Evolutionary conservation across 2,329 filamentous ascomycete genomes (phyloP).

Genomic region (Teratosphaeria epicoccoides): DNA sequence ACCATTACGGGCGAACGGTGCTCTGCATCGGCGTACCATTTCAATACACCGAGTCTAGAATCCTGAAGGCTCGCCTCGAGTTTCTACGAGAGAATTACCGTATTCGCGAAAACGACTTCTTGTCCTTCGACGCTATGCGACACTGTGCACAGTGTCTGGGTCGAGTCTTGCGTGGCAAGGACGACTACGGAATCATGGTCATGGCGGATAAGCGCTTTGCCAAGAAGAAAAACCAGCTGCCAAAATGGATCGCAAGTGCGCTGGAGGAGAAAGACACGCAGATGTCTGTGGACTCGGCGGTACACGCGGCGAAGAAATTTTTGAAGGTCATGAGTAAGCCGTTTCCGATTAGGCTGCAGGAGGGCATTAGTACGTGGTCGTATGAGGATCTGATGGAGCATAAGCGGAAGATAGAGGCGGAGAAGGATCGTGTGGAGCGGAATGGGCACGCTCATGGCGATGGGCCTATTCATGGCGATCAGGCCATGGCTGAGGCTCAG

Average conservation of each 20-base stretch:
- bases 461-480: constrained; percentile 20
- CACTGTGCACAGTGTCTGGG: constrained; percentile 94
- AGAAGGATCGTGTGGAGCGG: constrained; percentile 54
- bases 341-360: constrained; percentile 70
- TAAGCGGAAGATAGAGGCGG: constrained; percentile 63
- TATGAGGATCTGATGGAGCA: constrained; percentile 65
- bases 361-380: constrained; percentile 90
- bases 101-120: constrained; percentile 92
- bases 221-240: constrained; percentile 80
- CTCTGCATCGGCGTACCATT: constrained; percentile 95
- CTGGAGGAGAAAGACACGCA: constrained; percentile 78
- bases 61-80: constrained; percentile 87
- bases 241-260: constrained; percentile 92
- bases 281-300: constrained; percentile 89
- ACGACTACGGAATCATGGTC: constrained; percentile 99
- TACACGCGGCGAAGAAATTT: constrained; percentile 80
- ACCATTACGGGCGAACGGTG: constrained; percentile 93
- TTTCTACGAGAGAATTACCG: constrained; percentile 96
- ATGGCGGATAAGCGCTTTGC: constrained; percentile 87
- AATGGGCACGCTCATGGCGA: constrained; percentile 39
- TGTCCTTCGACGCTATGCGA: constrained; percentile 99
- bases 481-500: constrained; percentile 23
- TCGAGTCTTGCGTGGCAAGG: constrained; percentile 87
- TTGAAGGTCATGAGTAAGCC: constrained; percentile 85
- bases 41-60: constrained; percentile 96